These are phyloP conservation scores for Tulasnella sp. DNA, from an alignment of 768 basidiomycete genomes.

Conservation along the genomic window DNA sequence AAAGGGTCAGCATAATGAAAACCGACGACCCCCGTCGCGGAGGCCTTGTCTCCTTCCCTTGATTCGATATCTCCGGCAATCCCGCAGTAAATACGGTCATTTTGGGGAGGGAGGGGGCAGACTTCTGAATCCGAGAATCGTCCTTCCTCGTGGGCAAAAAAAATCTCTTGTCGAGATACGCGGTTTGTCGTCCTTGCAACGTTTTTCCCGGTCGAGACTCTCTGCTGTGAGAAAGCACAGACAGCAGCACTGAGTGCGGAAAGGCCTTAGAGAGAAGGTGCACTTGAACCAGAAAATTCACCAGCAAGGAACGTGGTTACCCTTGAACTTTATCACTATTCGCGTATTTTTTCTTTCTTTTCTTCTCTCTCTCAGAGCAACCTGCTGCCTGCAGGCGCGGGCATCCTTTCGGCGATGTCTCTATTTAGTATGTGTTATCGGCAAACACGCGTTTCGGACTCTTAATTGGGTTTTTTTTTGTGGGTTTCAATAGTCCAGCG, in stretches of 20 bases:
- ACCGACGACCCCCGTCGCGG: not conserved
- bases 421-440: not conserved
- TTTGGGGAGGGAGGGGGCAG: too few relatives aligned
- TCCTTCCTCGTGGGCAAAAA: not conserved
- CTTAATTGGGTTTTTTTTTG: too few relatives aligned
- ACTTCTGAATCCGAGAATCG: slow-evolving; percentile 5
- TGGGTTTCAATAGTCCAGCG: not conserved
- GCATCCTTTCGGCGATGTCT: not conserved
- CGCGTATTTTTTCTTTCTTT: not conserved
- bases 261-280: slow-evolving; percentile 7
- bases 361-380: too few relatives aligned
- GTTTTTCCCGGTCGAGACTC: not conserved
- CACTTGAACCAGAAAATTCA: not conserved
- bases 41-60: not conserved
- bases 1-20: not conserved
- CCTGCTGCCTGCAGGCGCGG: not conserved
- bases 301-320: not conserved
- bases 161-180: not conserved
- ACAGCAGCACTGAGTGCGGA: not conserved
- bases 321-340: slow-evolving; percentile 12
- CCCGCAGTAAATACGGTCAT: not conserved
- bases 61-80: not conserved
- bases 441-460: not conserved
- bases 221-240: not conserved
- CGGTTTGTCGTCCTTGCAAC: not conserved